A percentile compares a stretch with the other conserved stretches of the same genome.
Conservation (phyloP, 2,329 filamentous ascomycete species). For the Epichloe gansuensis region DNA sequence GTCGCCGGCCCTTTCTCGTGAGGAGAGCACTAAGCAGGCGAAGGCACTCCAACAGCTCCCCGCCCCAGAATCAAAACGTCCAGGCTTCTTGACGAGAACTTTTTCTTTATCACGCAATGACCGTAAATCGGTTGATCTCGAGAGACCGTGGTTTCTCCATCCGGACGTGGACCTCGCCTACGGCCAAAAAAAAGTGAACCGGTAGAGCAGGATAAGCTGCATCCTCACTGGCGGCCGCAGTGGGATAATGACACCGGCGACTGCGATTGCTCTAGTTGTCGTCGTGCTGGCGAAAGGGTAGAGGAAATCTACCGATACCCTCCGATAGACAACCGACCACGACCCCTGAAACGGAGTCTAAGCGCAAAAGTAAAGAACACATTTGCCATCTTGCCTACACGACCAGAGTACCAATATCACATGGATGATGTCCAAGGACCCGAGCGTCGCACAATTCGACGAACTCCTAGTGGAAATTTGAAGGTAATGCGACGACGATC, state of each 20-base stretch:
- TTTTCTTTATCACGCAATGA: constrained; percentile 39
- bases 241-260: constrained; percentile 27
- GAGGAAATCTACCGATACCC: constrained; percentile 34
- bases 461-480: constrained; percentile 47
- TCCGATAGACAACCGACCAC: constrained; percentile 35
- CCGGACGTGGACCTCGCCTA: constrained; percentile 21
- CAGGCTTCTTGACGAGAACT: constrained; percentile 35
- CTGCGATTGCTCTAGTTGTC: constrained; percentile 16
- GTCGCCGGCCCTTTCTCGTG: constrained; percentile 37
- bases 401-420: constrained; percentile 24
- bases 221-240: constrained; percentile 50
- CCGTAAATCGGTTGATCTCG: constrained; percentile 19
- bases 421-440: constrained; percentile 24
- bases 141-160: constrained; percentile 14
- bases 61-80: constrained; percentile 26
- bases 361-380: constrained; percentile 44
- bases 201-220: constrained; percentile 41
- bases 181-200: constrained; percentile 31
- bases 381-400: constrained; percentile 47
- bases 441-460: constrained; percentile 45
- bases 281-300: constrained; percentile 26
- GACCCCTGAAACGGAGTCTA: constrained; percentile 33
- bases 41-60: constrained; percentile 30
- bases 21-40: constrained; percentile 41
- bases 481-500: constrained; percentile 43